Evolutionary conservation across 805 yeast genomes (phyloP).

Genomic region (Suhomyces xylopsoci): DNA sequence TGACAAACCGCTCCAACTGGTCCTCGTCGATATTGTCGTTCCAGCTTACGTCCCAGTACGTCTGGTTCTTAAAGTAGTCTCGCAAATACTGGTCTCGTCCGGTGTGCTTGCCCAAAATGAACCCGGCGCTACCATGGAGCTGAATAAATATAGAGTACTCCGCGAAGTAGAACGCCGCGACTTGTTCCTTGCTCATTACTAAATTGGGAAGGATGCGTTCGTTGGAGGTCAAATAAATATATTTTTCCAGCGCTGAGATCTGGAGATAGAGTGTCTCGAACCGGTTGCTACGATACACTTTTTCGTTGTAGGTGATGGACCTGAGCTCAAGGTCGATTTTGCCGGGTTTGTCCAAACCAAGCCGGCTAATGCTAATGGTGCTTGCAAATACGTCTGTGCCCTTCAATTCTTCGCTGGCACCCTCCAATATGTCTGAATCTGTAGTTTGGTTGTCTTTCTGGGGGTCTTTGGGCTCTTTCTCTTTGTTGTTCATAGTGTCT

Average conservation of each 20-base stretch:
- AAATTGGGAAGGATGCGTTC: slow-evolving; percentile 3
- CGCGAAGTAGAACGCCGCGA: slow-evolving; percentile 6
- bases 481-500: background rate
- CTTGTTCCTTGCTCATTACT: slow-evolving; percentile 3
- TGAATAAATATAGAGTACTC: slow-evolving; percentile 5
- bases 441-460: background rate
- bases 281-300: background rate
- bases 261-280: background rate
- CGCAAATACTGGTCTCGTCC: slow-evolving; percentile 6
- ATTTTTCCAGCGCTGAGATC: slow-evolving; percentile 1
- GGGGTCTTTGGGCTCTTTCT: too few species aligned
- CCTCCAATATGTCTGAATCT: background rate
- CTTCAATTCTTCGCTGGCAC: background rate
- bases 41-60: slow-evolving; percentile 2
- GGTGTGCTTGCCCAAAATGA: slow-evolving; percentile 4
- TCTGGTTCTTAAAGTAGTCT: slow-evolving; percentile 5
- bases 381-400: background rate
- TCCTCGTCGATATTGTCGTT: background rate
- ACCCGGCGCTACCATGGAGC: slow-evolving; percentile 6
- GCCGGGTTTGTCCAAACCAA: background rate
- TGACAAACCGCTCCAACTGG: background rate
- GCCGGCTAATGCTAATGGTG: background rate
- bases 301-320: slow-evolving; percentile 2
- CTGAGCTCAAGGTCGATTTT: background rate
- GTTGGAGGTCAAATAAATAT: slow-evolving; percentile 4